Percentiles rank a stretch among this genome's conserved stretches.
Evolutionary conservation across 2,329 filamentous ascomycete species (phyloP).

Genomic region (Aspergillus floridensis): DNA sequence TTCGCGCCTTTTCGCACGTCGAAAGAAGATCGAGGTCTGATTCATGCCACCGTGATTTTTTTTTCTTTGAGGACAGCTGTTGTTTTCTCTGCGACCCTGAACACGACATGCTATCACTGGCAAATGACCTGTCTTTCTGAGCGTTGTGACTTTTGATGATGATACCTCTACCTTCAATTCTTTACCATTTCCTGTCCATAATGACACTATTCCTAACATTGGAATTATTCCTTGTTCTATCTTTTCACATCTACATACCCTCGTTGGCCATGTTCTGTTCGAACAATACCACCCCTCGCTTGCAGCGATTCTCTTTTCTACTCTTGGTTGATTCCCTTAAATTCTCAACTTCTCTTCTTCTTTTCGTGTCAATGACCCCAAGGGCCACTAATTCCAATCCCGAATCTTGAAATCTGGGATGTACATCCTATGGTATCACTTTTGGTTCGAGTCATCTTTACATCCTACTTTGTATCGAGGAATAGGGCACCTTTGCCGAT

Average conservation of each 20-base stretch:
- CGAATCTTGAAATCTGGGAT: background rate
- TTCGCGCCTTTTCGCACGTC: slow-evolving; percentile 37
- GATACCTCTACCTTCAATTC: slow-evolving; percentile 11
- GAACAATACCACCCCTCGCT: background rate
- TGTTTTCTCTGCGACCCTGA: slow-evolving; percentile 13
- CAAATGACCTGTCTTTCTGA: slow-evolving; percentile 4
- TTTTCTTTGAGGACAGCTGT: slow-evolving; percentile 10
- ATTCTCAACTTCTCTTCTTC: background rate
- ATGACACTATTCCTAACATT: background rate
- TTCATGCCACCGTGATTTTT: slow-evolving; percentile 9
- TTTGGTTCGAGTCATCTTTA: background rate
- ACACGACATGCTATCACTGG: slow-evolving; percentile 10
- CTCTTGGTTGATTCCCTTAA: background rate
- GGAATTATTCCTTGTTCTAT: background rate
- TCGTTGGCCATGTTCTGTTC: background rate
- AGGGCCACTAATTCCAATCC: background rate
- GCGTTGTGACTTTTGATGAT: slow-evolving; percentile 16
- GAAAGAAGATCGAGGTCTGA: slow-evolving; percentile 30
- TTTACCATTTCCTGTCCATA: slow-evolving; percentile 11
- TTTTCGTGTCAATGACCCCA: background rate
- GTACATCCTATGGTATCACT: background rate
- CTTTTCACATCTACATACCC: background rate
- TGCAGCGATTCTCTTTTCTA: background rate
- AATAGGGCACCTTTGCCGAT: background rate
- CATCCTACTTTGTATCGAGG: background rate